phyloP scores from a whole-genome alignment of 129 eudicot species.

The Lonicera japonica region DNA sequence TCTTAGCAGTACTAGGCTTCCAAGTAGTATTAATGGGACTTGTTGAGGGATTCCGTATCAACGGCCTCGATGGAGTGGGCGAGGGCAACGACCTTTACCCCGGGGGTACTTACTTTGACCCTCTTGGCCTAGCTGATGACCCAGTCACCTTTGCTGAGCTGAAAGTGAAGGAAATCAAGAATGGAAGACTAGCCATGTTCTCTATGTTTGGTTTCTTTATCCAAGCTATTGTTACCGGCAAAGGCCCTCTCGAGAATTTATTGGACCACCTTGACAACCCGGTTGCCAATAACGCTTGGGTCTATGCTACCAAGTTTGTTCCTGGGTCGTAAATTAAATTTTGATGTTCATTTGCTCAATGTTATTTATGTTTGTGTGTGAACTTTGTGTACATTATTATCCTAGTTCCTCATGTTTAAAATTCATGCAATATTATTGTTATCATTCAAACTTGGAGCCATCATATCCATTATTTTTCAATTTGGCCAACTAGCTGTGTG shows the following conservation, averaged over 20 bases:
- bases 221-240: slow-evolving; percentile 26
- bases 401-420: background rate
- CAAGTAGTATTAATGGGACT: slow-evolving; percentile 30
- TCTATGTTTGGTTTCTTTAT: slow-evolving; percentile 31
- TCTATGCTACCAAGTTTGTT: slow-evolving; percentile 28
- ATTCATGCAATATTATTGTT: background rate
- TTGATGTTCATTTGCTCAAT: background rate
- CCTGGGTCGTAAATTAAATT: slow-evolving; percentile 21
- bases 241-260: slow-evolving; percentile 31
- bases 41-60: slow-evolving; percentile 26
- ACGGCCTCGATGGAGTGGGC: slow-evolving; percentile 23
- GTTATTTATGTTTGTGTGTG: background rate
- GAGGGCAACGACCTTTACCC: slow-evolving; percentile 30
- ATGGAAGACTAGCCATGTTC: slow-evolving; percentile 33
- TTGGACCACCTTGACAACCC: slow-evolving; percentile 30
- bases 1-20: slow-evolving; percentile 22
- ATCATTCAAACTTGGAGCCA: slow-evolving; percentile 1
- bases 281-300: slow-evolving; percentile 27
- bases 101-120: slow-evolving; percentile 24
- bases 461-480: no score
- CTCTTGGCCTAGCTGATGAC: slow-evolving; percentile 29
- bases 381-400: slow-evolving; percentile 10
- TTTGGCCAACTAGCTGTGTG: no score
- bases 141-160: slow-evolving; percentile 29
- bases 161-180: slow-evolving; percentile 30